A percentile compares a stretch with the other conserved stretches of the same genome.
These are phyloP conservation scores for Sporothrix mexicana DNA, from an alignment of 2,329 filamentous ascomycete species.

Conservation along the genomic window DNA sequence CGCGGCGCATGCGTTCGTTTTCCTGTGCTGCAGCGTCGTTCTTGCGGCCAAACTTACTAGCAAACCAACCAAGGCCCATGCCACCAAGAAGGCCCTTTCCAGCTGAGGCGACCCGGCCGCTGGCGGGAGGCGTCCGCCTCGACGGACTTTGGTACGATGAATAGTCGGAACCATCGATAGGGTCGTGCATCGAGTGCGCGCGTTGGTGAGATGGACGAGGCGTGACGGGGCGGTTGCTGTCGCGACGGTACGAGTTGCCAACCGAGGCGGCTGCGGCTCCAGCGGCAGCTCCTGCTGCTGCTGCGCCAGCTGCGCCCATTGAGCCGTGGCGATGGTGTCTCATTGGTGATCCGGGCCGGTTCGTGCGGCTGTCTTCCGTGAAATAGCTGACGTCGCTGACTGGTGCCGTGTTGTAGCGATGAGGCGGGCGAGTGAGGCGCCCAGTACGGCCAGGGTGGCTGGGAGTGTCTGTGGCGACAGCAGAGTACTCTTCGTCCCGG, in stretches of 20 bases:
- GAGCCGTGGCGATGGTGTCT: slow-evolving; percentile 12
- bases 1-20: slow-evolving; percentile 53
- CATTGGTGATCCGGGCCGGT: slow-evolving; percentile 51
- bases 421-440: slow-evolving; percentile 40
- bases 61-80: slow-evolving; percentile 71
- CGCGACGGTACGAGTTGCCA: slow-evolving; percentile 47
- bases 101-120: slow-evolving; percentile 46
- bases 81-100: slow-evolving; percentile 65
- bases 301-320: slow-evolving; percentile 11
- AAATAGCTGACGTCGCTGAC: slow-evolving; percentile 57
- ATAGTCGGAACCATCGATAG: slow-evolving; percentile 61
- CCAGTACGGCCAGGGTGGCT: slow-evolving; percentile 50
- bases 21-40: slow-evolving; percentile 51
- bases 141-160: slow-evolving; percentile 69
- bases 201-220: slow-evolving; percentile 56
- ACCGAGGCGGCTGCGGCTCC: slow-evolving; percentile 42
- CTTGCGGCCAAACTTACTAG: slow-evolving; percentile 67
- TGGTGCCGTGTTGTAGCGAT: slow-evolving; percentile 42
- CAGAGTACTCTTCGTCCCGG: slow-evolving; percentile 64
- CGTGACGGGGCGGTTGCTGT: slow-evolving; percentile 50
- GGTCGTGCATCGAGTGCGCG: slow-evolving; percentile 48
- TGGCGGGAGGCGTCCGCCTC: slow-evolving; percentile 55
- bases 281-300: slow-evolving; percentile 45
- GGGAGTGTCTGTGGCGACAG: slow-evolving; percentile 66
- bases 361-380: slow-evolving; percentile 42